A percentile compares a stretch with the other conserved stretches of the same genome.
These are phyloP conservation scores for Quercus alba DNA, from an alignment of 306 rosid species.

Conservation along the genomic window DNA sequence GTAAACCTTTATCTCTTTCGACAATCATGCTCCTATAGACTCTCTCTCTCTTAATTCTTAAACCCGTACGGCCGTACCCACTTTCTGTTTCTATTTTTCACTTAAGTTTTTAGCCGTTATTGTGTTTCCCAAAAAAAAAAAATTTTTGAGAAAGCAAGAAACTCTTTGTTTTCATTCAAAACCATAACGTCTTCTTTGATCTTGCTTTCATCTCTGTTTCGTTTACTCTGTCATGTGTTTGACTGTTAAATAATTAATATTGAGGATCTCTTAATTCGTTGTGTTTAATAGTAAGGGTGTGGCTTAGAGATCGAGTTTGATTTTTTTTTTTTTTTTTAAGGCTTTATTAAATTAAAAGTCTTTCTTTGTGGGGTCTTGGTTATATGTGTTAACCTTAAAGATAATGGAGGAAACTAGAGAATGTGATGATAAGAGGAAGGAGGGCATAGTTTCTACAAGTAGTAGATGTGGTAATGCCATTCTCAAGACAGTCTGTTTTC, in stretches of 20 bases:
- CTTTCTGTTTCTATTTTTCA: too few relatives aligned
- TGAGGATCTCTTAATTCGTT: background rate
- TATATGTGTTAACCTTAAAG: background rate
- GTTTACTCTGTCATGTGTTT: background rate
- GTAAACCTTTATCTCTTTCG: too few relatives aligned
- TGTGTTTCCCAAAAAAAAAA: background rate
- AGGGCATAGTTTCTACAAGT: constrained; percentile 4
- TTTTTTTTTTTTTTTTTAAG: background rate
- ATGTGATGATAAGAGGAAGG: background rate
- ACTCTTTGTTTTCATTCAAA: constrained; percentile 2
- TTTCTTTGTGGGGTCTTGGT: background rate
- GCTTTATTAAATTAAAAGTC: background rate
- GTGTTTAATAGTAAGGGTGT: background rate
- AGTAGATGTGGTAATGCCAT: constrained; percentile 5
- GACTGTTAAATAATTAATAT: background rate
- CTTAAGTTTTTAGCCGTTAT: constrained; percentile 14
- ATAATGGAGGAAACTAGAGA: constrained; percentile 23
- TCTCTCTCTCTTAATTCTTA: too few relatives aligned
- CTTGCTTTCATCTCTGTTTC: background rate
- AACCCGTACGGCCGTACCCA: too few relatives aligned
- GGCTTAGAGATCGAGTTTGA: background rate
- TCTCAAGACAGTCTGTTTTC: constrained; percentile 14
- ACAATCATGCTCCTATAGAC: too few relatives aligned
- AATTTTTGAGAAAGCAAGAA: background rate
- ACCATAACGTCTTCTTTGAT: constrained; percentile 22